Percentiles rank a stretch among this genome's conserved stretches.
These are phyloP conservation scores for Calonectria pauciramosa DNA, from an alignment of 2,329 filamentous ascomycete species.

Conservation along the genomic window DNA sequence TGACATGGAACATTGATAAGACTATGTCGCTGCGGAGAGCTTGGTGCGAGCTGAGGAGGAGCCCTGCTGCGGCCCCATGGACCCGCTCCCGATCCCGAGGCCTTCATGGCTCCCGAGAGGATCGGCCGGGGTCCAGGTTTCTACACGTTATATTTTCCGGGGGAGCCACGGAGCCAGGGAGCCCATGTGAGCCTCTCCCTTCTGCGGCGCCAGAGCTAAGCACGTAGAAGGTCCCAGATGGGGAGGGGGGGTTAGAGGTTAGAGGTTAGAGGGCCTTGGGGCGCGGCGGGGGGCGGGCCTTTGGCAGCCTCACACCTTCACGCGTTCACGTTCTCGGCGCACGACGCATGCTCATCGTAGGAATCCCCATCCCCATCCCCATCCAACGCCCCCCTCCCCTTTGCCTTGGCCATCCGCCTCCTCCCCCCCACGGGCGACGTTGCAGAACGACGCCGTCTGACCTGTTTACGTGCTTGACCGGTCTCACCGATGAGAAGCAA, in stretches of 20 bases:
- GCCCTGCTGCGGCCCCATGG: not conserved
- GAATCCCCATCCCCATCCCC: not conserved
- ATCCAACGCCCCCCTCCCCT: not conserved
- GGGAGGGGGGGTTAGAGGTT: not conserved
- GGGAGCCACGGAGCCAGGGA: not conserved
- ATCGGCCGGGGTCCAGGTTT: constrained; percentile 30
- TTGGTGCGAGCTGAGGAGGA: not conserved
- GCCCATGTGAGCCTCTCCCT: not conserved
- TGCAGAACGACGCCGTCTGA: not conserved
- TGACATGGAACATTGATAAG: not conserved
- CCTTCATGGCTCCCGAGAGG: constrained; percentile 32
- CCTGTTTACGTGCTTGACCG: not conserved
- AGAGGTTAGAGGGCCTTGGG: no score
- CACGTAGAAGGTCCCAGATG: not conserved
- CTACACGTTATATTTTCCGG: not conserved
- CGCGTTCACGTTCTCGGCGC: not conserved
- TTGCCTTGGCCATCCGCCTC: no score
- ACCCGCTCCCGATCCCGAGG: constrained; percentile 34
- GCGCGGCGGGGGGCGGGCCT: not conserved
- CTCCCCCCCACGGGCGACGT: not conserved
- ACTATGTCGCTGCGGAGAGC: not conserved
- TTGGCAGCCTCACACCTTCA: not conserved
- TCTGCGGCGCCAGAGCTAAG: not conserved
- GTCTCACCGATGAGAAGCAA: constrained; percentile 7
- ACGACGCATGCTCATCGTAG: not conserved